phyloP scores from a whole-genome alignment of 208 protist genomes.

The Leptomonas seymouri region DNA sequence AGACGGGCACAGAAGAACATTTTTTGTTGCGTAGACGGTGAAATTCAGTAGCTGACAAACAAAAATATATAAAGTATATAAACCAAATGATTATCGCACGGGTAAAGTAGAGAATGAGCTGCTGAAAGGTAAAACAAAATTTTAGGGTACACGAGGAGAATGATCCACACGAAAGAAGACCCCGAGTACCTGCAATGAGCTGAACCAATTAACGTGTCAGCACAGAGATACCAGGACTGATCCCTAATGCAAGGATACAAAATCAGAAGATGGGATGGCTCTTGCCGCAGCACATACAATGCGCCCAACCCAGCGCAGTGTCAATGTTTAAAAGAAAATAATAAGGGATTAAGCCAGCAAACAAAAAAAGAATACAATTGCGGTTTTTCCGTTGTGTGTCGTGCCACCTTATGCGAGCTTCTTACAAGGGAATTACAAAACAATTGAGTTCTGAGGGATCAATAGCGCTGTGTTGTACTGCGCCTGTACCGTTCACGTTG shows the following conservation, averaged over 20 bases:
- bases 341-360: not conserved
- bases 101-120: no score
- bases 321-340: not conserved
- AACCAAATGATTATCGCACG: no score
- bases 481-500: no score
- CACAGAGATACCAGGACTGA: not conserved
- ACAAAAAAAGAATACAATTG: conserved; percentile 10
- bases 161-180: not conserved
- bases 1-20: conserved; percentile 11
- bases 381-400: no score
- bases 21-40: conserved; percentile 4
- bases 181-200: conserved; percentile 7
- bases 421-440: not conserved
- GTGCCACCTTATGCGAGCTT: no score
- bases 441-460: no score
- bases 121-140: no score
- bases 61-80: not conserved
- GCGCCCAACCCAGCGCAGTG: not conserved
- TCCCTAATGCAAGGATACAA: not conserved
- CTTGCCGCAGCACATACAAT: no score
- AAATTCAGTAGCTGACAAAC: not conserved
- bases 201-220: not conserved
- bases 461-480: no score
- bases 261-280: not conserved
- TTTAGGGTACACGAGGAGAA: no score